Percentiles rank a stretch among this genome's conserved stretches.
These are phyloP conservation scores for Begonia masoniana DNA, from an alignment of 306 rosid species.

Conservation along the genomic window DNA sequence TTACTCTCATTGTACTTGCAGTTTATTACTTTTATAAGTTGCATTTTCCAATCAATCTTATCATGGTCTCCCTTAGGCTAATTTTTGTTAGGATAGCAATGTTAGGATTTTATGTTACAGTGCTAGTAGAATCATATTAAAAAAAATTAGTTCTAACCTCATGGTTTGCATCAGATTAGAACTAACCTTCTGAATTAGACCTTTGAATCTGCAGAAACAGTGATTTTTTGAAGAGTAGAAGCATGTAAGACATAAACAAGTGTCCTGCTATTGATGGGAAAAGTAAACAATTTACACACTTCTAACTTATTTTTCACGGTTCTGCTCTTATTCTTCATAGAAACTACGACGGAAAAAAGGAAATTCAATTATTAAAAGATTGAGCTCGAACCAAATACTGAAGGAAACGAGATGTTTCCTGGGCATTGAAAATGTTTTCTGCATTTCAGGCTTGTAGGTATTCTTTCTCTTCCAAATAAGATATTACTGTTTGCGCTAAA, in stretches of 20 bases:
- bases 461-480: constrained; percentile 69
- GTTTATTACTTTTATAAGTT: too few relatives aligned
- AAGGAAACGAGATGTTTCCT: constrained; percentile 73
- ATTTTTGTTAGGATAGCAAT: too few relatives aligned
- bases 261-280: too few relatives aligned
- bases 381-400: too few relatives aligned
- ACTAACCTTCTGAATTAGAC: too few relatives aligned
- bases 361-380: constrained; percentile 6
- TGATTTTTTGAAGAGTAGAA: too few relatives aligned
- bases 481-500: constrained; percentile 56
- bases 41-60: too few relatives aligned
- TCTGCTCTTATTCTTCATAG: not conserved
- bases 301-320: too few relatives aligned
- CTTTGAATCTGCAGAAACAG: too few relatives aligned
- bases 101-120: too few relatives aligned
- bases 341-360: not conserved
- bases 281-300: not conserved
- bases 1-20: not conserved
- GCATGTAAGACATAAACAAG: too few relatives aligned
- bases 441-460: constrained; percentile 42
- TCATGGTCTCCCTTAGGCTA: not conserved
- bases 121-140: not conserved
- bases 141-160: not conserved
- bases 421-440: constrained; percentile 7
- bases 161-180: too few relatives aligned